Evolutionary conservation across 2,329 filamentous ascomycete species (phyloP).

Genomic region (Xylariaceae sp.): DNA sequence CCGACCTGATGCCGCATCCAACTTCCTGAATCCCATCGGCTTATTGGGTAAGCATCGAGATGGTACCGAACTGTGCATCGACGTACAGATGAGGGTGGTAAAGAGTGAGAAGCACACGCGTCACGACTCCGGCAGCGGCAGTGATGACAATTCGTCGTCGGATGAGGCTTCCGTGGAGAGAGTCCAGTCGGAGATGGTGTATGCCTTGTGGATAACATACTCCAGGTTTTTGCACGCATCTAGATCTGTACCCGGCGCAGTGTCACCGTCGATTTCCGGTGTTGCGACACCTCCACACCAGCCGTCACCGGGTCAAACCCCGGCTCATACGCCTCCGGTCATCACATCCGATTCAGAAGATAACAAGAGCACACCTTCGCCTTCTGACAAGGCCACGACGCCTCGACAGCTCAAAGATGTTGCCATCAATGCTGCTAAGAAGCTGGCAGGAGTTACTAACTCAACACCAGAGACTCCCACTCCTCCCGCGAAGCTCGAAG

Average conservation of each 20-base stretch:
- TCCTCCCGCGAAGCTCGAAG: slow-evolving; percentile 33
- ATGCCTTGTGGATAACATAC: slow-evolving; percentile 95
- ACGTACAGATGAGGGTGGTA: slow-evolving; percentile 94
- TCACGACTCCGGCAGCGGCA: slow-evolving; percentile 29
- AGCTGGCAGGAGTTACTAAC: slow-evolving; percentile 39
- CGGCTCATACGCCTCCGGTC: slow-evolving; percentile 52
- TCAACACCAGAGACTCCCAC: slow-evolving; percentile 23
- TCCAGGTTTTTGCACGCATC: slow-evolving; percentile 84
- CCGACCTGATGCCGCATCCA: slow-evolving; percentile 68
- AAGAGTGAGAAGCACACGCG: slow-evolving; percentile 68
- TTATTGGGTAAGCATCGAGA: slow-evolving; percentile 83
- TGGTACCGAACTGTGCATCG: slow-evolving; percentile 85
- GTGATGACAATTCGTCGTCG: slow-evolving; percentile 32
- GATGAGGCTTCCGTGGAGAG: slow-evolving; percentile 43
- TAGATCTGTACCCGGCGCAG: slow-evolving; percentile 49
- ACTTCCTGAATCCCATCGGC: slow-evolving; percentile 79
- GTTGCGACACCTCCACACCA: slow-evolving; percentile 69
- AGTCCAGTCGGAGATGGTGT: slow-evolving; percentile 70
- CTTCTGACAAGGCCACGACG: slow-evolving; percentile 40
- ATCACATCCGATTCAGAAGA: slow-evolving; percentile 51
- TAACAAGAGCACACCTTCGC: slow-evolving; percentile 33
- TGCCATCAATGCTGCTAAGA: slow-evolving; percentile 50
- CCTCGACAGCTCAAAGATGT: slow-evolving; percentile 54
- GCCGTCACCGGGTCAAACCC: slow-evolving; percentile 69
- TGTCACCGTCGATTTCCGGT: slow-evolving; percentile 58